Evolutionary conservation across 805 yeast species (phyloP).

Genomic region (Lipomyces yamadae): DNA sequence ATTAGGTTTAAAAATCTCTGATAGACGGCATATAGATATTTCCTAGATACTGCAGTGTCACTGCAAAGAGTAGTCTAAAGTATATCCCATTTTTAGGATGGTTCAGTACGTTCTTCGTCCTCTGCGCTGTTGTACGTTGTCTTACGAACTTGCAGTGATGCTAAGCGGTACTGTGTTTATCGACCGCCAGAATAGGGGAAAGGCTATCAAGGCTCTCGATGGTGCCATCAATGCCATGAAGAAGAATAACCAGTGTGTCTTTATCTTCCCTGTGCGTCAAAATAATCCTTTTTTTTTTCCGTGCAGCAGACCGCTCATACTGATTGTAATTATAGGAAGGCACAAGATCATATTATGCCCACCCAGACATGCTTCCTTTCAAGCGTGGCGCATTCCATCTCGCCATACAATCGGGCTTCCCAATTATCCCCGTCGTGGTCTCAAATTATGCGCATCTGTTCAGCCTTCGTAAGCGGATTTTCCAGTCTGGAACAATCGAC

Average conservation of each 20-base stretch:
- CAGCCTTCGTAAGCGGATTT: constrained; percentile 62
- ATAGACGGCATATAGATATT: constrained; percentile 51
- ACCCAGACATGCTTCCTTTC: constrained; percentile 77
- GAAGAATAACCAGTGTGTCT: constrained; percentile 69
- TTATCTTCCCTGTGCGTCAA: constrained; percentile 69
- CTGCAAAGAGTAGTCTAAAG: constrained; percentile 84
- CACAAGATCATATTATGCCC: constrained; percentile 78
- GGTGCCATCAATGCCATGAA: constrained; percentile 68
- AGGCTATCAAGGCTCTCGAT: constrained; percentile 76
- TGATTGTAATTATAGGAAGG: constrained; percentile 63
- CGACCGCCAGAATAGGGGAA: constrained; percentile 76
- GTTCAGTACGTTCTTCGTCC: constrained; percentile 55
- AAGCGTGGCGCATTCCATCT: constrained; percentile 98
- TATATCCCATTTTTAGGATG: constrained; percentile 92
- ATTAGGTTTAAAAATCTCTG: background rate
- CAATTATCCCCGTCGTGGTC: constrained; percentile 85
- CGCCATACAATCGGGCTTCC: constrained; percentile 90
- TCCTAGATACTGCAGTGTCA: constrained; percentile 87
- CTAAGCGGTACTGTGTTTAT: constrained; percentile 89
- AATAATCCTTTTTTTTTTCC: background rate
- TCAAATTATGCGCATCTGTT: constrained; percentile 81
- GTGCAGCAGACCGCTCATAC: background rate
- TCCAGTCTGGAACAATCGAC: constrained; percentile 75
- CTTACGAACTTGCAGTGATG: constrained; percentile 56
- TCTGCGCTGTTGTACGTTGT: background rate